Evolutionary conservation across 805 yeast genomes (phyloP), one percentile per base, ranked within the genome.

Genomic region (Yamadazyma sp.): DNA sequence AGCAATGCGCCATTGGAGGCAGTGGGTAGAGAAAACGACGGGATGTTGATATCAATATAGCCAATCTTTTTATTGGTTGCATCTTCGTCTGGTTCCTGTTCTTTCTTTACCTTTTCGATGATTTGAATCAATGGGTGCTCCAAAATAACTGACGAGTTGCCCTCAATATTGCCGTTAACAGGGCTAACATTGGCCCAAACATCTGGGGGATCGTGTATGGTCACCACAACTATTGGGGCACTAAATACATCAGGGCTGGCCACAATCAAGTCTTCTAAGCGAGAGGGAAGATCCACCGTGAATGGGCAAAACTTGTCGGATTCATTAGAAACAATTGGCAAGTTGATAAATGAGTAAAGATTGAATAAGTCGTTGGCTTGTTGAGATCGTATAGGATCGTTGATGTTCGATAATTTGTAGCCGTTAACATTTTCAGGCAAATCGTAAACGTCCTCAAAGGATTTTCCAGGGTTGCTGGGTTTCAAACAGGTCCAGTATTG

Each of bases 121-220:
- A 88, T 73, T 48, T 76, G 75, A 10, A 52, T 44, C 22, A 78
- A 55, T 1, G 91, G 80, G 28, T 87, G 81, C 50, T 89, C 96
- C 29, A 85, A 76, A 14, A 88, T 75, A 3, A 85, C 75, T 2
- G 95, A 80, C 1, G 84, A 75, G 31, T 77, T 73, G 11, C 89
- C 70, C 46, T 86, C 87, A 24, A 91, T 75, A 34, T 76, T 70
- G 6, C 98, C 98, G 7, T 84, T 78, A 4, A 80, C 60, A 0
- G 95, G 86, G 55, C 88, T 89, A 26, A 82, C 66, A 47, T 82
- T 78, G 2, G 95, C 95, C 95, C 96, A 89, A 5, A 93, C 73
- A 42, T 88, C 90, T 5, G 96, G 86, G 3, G 97, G 87, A 53
- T 90, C 98, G 59, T 90, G 98, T 13, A 90, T 78, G 5, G 86